Percentiles rank a stretch among this genome's conserved stretches.
Evolutionary conservation across 2,329 filamentous ascomycete genomes (phyloP).

Genomic region (Cyphellophora attinorum): DNA sequence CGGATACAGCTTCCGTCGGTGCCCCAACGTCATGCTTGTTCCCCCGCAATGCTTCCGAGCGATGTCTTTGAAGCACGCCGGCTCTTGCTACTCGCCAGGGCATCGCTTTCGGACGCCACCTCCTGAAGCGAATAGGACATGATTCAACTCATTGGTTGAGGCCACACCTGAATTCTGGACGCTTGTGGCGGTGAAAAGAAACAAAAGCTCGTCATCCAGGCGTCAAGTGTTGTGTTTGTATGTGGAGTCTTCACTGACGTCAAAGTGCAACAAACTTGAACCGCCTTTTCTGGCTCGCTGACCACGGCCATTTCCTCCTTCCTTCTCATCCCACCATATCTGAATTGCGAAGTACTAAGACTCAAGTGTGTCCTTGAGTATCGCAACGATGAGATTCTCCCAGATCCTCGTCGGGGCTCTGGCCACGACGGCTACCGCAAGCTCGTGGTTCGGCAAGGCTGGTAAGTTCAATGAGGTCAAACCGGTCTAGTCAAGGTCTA

Average conservation of each 20-base stretch:
- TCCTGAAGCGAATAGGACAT: too few relatives aligned
- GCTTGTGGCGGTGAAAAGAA: too few relatives aligned
- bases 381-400: constrained; percentile 63
- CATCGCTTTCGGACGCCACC: too few relatives aligned
- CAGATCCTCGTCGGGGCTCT: constrained; percentile 62
- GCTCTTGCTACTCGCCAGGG: too few relatives aligned
- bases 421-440: constrained; percentile 57
- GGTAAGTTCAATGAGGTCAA: constrained; percentile 41
- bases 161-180: too few relatives aligned
- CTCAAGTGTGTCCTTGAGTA: too few relatives aligned
- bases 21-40: too few relatives aligned
- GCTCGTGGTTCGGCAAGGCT: constrained; percentile 75
- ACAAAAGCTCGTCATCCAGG: background rate
- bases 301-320: constrained; percentile 3
- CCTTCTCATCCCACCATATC: background rate
- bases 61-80: too few relatives aligned
- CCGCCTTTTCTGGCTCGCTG: background rate
- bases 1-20: too few relatives aligned
- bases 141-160: too few relatives aligned
- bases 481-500: constrained; percentile 17
- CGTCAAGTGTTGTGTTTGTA: background rate
- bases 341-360: background rate
- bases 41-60: too few relatives aligned
- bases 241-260: constrained; percentile 3
- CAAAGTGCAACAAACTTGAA: background rate